Conservation (phyloP, 805 yeast species). For the Cyberlindnera xylosilytica region DNA sequence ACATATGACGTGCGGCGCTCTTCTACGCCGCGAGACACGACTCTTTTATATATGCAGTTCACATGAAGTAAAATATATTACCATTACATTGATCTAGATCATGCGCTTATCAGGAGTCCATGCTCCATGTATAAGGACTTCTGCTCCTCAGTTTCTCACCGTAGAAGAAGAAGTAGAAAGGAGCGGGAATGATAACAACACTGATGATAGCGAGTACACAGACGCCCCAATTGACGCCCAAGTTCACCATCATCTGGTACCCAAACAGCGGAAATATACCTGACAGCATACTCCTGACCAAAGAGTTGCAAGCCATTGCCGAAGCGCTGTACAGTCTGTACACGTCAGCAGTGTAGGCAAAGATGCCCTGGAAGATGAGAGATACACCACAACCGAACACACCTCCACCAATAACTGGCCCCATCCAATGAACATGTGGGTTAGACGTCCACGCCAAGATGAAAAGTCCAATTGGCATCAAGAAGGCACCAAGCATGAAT, state of each 20-base stretch:
- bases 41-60: no score
- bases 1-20: no score
- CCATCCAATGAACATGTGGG: conserved; percentile 64
- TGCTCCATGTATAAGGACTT: conserved; percentile 45
- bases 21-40: no score
- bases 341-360: conserved; percentile 64
- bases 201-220: conserved; percentile 49
- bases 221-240: conserved; percentile 60
- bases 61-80: no score
- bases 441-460: conserved; percentile 77
- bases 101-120: conserved; percentile 6
- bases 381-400: conserved; percentile 71
- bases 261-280: conserved; percentile 60
- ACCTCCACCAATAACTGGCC: conserved; percentile 65
- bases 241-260: conserved; percentile 49
- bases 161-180: conserved; percentile 47
- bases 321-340: conserved; percentile 54
- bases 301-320: conserved; percentile 48
- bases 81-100: no score
- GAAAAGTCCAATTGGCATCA: conserved; percentile 62
- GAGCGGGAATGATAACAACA: conserved; percentile 49
- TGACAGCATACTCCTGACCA: conserved; percentile 50
- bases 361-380: conserved; percentile 61
- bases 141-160: conserved; percentile 43
- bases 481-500: conserved; percentile 62